Evolutionary conservation across 225 moss, liverwort and hornwort genomes (phyloP).

Genomic region (Climacium dendroides): DNA sequence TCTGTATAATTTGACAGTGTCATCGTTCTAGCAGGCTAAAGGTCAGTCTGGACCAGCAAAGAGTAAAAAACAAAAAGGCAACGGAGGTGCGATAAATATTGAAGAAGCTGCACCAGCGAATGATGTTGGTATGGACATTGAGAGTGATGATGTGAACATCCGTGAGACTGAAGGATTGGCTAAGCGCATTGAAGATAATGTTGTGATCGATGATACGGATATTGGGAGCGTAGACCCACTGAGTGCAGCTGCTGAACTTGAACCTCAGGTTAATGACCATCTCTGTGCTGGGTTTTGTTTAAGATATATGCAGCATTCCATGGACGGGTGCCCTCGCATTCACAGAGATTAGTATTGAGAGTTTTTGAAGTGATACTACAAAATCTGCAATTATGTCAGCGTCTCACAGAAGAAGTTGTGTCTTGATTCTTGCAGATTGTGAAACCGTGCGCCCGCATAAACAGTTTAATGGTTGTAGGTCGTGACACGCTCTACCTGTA

Average conservation of each 20-base stretch:
- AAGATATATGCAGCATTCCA: not conserved
- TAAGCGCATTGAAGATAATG: conserved; percentile 53
- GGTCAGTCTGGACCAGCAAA: conserved; percentile 39
- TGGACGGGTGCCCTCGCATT: not conserved
- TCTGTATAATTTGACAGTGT: not conserved
- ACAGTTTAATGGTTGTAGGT: conserved; percentile 64
- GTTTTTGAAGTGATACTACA: not conserved
- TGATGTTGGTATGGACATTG: conserved; percentile 24
- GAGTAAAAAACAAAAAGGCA: conserved; percentile 40
- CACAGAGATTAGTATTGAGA: not conserved
- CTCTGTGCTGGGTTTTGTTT: not conserved
- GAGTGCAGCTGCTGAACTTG: conserved; percentile 21
- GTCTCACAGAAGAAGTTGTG: not conserved
- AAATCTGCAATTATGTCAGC: not conserved
- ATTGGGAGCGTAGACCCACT: not conserved
- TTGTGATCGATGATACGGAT: conserved; percentile 32
- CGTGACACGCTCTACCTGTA: conserved; percentile 68
- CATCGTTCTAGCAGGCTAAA: conserved; percentile 20
- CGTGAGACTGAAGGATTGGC: conserved; percentile 48
- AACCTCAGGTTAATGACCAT: conserved; percentile 21
- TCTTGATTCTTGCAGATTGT: conserved; percentile 45
- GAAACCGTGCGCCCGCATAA: conserved; percentile 70
- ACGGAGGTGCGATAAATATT: not conserved
- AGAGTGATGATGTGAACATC: conserved; percentile 8
- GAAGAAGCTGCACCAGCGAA: conserved; percentile 6